Base-by-base conservation (phyloP, 768 basidiomycete species). In the Rossbeevera mucosa region DNA sequence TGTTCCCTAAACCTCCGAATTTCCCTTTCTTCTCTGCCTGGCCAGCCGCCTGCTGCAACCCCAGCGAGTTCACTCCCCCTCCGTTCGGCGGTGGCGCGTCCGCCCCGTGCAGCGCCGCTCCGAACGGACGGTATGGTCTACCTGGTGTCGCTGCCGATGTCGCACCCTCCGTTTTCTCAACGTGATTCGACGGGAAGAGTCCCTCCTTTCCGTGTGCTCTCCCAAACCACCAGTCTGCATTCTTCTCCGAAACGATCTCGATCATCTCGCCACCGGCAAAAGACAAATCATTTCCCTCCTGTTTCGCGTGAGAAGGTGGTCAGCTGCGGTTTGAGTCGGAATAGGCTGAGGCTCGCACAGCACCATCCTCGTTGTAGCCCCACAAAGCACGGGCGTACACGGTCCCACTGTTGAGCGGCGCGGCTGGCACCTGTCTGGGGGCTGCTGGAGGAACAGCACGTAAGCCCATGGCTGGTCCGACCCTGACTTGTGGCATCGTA, bases 191-290 rank as follows among this genome's bases (percentile, higher is more conserved):
- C 0, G 91, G 92, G 74, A 94, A 90, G 31, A 93, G 76, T 4
- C 85, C 91, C 50, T 84, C 78, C 52, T 72, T 76, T 22, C 83
- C 84, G 29, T 83, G 77, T 51, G 77, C 60, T 54, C 68, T 75
- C 24, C 92, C 91, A 7, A 78, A 80, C 91, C 90, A 95, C 92
- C 92, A 94, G 66, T 94, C 92, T 3, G 74, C 74, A 52, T 93
- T 91, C 42, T 82, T 86, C 64, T 93, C 88, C 52, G 85, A 80
- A 38, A 88, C 66, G 52, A 95, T 77, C 52, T 90, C 87, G 53
- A 95, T 79, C 42, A 82, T 73, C 61, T 94, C 92, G 4, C 90
- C 92, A 0, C 78, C 67, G 24, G 72, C 65, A 76, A 95, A 93
- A 1, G 83, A 80, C 7, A 95, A 75, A 64, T 95, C 92, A n/a